Base-by-base conservation (phyloP, 225 moss, liverwort and hornwort genomes). In the Polytrichum commune region DNA sequence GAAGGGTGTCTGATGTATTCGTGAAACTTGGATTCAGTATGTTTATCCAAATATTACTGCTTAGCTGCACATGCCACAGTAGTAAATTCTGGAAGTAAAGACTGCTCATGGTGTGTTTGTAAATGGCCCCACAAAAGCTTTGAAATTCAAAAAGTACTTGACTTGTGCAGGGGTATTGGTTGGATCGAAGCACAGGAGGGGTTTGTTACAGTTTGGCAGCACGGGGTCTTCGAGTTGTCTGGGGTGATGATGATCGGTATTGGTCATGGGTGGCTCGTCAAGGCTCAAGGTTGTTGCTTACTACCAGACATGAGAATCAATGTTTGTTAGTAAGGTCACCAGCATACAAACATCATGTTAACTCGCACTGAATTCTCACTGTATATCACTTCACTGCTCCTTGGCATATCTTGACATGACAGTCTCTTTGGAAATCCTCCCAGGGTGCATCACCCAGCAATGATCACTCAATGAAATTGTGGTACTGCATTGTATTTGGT, bases 191-290 rank as follows among this genome's bases (percentile, higher is more conserved):
- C 8, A 81, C 79, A 7, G 89, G 91, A 54, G 88, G 78, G 27
- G 79, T 77, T 27, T 83, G 79, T 70, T 74, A 74, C 57, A 86
- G 91, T 73, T 5, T 86, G 68, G 84, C 82, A 67, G 82, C 88
- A 24, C 70, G 75, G 65, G 86, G 80, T 4, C 76, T 91, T 65
- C 2, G 25, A 26, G 3, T 89, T 79, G 62, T 62, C 23, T 82
- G 76, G 80, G 81, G 76, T 38, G 46, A 75, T 0, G 74, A 83
- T 53, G 8, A 1, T 0, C 70, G 73, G 23, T 78, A 63, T 66
- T 89, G 87, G 87, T 3, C 3, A 22, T 87, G 89, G 89, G 5
- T 54, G 35, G 1, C 29, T 33, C 64, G 24, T 54, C 28, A 53
- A 19, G 82, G 72, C 32, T 77, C 89, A 62, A 89, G 77, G 84